Base-by-base conservation (phyloP, 208 protist genomes). In the Acanthamoeba sp. region DNA sequence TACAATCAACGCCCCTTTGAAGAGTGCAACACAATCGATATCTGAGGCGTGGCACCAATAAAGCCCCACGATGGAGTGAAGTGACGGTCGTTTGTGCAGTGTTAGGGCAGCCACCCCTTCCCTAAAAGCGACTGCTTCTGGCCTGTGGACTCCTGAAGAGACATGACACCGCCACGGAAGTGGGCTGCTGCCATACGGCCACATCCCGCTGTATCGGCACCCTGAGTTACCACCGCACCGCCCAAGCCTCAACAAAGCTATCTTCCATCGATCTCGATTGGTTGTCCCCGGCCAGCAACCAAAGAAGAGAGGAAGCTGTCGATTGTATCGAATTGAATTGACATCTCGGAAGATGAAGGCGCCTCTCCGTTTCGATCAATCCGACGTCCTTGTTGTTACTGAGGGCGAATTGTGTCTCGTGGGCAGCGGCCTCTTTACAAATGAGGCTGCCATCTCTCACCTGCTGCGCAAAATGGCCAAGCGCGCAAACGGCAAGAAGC, bases 301-400 rank as follows among this genome's bases (percentile, higher is more conserved):
- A n/a, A n/a, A n/a, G n/a, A n/a, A n/a, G n/a, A n/a, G n/a, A n/a
- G n/a, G n/a, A n/a, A n/a, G n/a, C n/a, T n/a, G n/a, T n/a, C n/a
- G n/a, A n/a, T n/a, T n/a, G n/a, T n/a, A n/a, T n/a, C n/a, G n/a
- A n/a, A n/a, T 12, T 34, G 32, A 71, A 71, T 34, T n/a, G 24
- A n/a, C n/a, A n/a, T n/a, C 29, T 76, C 40, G 66, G 20, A 69
- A 87, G 78, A 87, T 87, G 78, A 59, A 87, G 78, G 45, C 40
- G 7, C 45, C 40, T 10, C 78, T 87, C 6, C 69, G 69, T 80
- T 80, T 80, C 22, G 45, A 50, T 59, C 42, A 32, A 59, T 55
- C 78, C 4, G 78, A 87, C 29, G 45, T 87, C 6, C 24, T 59
- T n/a, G 78, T 87, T 4, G 78, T 87, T 40, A 22, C 45, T 0